These are phyloP conservation scores for Entomortierella beljakovae DNA, from an alignment of 192 early-diverging fungal species.

Conservation along the genomic window DNA sequence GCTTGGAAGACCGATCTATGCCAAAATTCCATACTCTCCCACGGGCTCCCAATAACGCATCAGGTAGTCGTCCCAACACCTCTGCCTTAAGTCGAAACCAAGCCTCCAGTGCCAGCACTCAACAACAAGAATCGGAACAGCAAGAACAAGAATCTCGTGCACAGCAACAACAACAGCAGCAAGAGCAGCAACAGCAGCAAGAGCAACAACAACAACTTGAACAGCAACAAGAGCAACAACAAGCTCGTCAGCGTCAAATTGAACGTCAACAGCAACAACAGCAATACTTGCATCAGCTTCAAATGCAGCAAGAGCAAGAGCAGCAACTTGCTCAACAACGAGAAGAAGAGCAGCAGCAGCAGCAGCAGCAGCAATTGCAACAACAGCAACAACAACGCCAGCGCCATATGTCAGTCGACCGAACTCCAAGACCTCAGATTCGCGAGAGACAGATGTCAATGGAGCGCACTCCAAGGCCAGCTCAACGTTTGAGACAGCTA, in stretches of 20 bases:
- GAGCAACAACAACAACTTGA: neutral
- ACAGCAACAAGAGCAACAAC: constrained; percentile 6
- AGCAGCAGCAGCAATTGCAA: neutral
- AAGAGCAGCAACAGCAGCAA: constrained; percentile 1
- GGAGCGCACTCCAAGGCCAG: neutral
- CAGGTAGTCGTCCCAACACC: neutral
- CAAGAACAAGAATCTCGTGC: neutral
- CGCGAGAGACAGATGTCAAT: neutral
- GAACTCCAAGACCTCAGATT: neutral
- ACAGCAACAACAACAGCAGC: constrained; percentile 14
- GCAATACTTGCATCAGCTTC: constrained; percentile 1
- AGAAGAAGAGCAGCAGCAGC: constrained; percentile 4
- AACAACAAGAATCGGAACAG: constrained; percentile 1
- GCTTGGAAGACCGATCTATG: constrained; percentile 59
- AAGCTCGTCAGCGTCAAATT: neutral
- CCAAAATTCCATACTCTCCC: constrained; percentile 61
- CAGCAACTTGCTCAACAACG: neutral
- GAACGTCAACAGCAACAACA: constrained; percentile 2
- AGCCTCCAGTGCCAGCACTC: neutral
- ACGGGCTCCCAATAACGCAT: constrained; percentile 9
- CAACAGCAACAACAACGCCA: constrained; percentile 8
- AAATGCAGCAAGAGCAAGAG: constrained; percentile 1
- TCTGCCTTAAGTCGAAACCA: constrained; percentile 6
- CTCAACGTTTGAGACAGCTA: constrained; percentile 7
- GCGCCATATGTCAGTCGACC: neutral